Conservation (phyloP, 768 basidiomycete species). For the Mycena sanguinolenta region DNA sequence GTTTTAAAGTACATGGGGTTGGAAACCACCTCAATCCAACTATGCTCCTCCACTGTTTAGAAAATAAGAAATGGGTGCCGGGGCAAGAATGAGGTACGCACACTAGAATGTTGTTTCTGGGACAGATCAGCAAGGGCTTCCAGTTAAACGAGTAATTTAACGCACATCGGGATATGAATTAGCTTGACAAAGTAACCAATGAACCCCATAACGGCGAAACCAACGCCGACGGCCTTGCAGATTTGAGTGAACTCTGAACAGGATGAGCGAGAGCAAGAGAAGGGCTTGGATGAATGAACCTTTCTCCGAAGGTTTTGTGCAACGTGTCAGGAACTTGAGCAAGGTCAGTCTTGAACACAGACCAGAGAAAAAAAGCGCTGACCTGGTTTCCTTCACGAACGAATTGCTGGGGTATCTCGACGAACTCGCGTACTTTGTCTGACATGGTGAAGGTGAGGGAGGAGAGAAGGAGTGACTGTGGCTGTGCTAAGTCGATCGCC, state of each 20-base stretch:
- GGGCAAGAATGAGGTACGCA: conserved; percentile 61
- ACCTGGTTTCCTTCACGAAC: conserved; percentile 95
- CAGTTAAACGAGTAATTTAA: conserved; percentile 38
- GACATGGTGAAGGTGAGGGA: conserved; percentile 71
- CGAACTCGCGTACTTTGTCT: conserved; percentile 90
- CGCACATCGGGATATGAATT: conserved; percentile 98
- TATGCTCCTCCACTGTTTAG: conserved; percentile 81
- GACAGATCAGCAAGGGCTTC: conserved; percentile 34
- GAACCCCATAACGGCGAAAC: conserved; percentile 99
- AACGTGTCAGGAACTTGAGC: conserved; percentile 91
- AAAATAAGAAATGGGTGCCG: conserved; percentile 39
- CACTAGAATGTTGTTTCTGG: conserved; percentile 97
- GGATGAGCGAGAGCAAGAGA: conserved; percentile 14
- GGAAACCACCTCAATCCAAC: conserved; percentile 40
- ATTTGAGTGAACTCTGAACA: conserved; percentile 91
- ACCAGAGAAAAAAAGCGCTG: conserved; percentile 39
- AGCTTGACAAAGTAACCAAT: conserved; percentile 99
- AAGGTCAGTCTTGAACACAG: conserved; percentile 26
- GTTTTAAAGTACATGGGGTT: conserved; percentile 38
- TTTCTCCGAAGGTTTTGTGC: conserved; percentile 97
- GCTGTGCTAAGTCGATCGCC: conserved; percentile 26
- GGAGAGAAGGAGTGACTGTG: conserved; percentile 34
- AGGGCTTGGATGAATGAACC: conserved; percentile 64
- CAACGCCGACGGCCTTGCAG: conserved; percentile 95
- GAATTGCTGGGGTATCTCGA: conserved; percentile 93